Evolutionary conservation across 805 yeast species (phyloP).

Genomic region (Sungouiozyma ichnusensis): DNA sequence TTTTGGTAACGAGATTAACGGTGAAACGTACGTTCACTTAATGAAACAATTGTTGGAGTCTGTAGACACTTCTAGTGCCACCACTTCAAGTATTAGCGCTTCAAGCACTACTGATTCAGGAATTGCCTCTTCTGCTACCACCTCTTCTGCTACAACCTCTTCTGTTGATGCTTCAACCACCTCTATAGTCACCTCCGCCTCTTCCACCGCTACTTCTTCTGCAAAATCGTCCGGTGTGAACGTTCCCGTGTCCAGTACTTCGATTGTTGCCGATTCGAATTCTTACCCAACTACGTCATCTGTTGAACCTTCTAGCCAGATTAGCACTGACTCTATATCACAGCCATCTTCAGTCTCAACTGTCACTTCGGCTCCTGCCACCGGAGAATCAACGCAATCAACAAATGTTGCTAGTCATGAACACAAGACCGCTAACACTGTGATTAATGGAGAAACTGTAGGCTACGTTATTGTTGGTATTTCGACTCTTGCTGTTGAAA

Average conservation of each 20-base stretch:
- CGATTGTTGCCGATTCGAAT: conserved; percentile 6
- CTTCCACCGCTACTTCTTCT: background rate
- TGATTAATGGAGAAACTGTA: background rate
- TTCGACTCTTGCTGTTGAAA: background rate
- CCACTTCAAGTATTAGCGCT: conserved; percentile 5
- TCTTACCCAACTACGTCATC: conserved; percentile 4
- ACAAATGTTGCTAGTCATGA: background rate
- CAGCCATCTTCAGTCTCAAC: conserved; percentile 7
- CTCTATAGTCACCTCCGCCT: conserved; percentile 2
- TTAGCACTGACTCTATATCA: conserved; percentile 1
- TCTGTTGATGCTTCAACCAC: conserved; percentile 4
- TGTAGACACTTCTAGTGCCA: conserved; percentile 4
- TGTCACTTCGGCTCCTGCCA: conserved; percentile 4
- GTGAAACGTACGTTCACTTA: conserved; percentile 33
- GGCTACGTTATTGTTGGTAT: background rate
- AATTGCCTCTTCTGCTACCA: conserved; percentile 9
- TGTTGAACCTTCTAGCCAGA: background rate
- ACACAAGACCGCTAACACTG: background rate
- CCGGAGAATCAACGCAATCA: background rate
- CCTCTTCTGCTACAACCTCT: conserved; percentile 9
- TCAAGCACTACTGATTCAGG: conserved; percentile 12
- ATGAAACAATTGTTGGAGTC: conserved; percentile 34
- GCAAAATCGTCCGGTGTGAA: conserved; percentile 5
- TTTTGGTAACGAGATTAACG: conserved; percentile 36
- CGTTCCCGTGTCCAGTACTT: conserved; percentile 4